A percentile compares a stretch with the other conserved stretches of the same genome.
These are phyloP conservation scores for Mortierella sp. DNA, from an alignment of 371 early-diverging fungal species.

Conservation along the genomic window DNA sequence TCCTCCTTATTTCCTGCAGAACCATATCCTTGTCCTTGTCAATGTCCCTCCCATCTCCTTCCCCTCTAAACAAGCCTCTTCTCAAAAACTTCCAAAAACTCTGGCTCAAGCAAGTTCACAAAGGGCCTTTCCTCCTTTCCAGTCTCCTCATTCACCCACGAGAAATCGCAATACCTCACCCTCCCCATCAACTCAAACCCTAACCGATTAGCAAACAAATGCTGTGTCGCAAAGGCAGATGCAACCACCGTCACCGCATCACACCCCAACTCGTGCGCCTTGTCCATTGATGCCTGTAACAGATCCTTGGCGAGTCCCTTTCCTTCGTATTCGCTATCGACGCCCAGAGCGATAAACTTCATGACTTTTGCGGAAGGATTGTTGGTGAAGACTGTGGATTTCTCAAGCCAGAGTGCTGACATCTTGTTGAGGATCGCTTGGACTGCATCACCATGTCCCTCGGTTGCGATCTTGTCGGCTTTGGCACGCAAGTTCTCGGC, in stretches of 20 bases:
- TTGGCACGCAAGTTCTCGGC: background rate
- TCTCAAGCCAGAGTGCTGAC: constrained; percentile 36
- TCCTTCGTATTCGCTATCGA: constrained; percentile 37
- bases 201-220: constrained; percentile 44
- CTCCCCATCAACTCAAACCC: constrained; percentile 43
- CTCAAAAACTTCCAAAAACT: constrained; percentile 45
- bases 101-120: constrained; percentile 36
- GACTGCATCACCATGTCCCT: constrained; percentile 16
- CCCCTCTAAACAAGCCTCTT: constrained; percentile 23
- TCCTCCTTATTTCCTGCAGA: background rate
- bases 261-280: constrained; percentile 30
- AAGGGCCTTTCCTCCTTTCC: constrained; percentile 38
- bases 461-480: background rate
- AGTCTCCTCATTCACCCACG: constrained; percentile 10
- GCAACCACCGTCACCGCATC: constrained; percentile 50
- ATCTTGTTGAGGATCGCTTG: constrained; percentile 36
- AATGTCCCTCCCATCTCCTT: background rate
- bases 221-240: constrained; percentile 56
- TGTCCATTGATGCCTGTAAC: constrained; percentile 37
- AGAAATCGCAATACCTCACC: constrained; percentile 41
- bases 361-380: constrained; percentile 46
- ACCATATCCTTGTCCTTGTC: background rate
- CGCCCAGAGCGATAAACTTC: constrained; percentile 56
- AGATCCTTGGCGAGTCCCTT: constrained; percentile 49
- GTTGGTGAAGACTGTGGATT: constrained; percentile 30